A percentile compares a stretch with the other conserved stretches of the same genome.
These are phyloP conservation scores for Alternaria dauci DNA, from an alignment of 2,329 filamentous ascomycete species.

Conservation along the genomic window DNA sequence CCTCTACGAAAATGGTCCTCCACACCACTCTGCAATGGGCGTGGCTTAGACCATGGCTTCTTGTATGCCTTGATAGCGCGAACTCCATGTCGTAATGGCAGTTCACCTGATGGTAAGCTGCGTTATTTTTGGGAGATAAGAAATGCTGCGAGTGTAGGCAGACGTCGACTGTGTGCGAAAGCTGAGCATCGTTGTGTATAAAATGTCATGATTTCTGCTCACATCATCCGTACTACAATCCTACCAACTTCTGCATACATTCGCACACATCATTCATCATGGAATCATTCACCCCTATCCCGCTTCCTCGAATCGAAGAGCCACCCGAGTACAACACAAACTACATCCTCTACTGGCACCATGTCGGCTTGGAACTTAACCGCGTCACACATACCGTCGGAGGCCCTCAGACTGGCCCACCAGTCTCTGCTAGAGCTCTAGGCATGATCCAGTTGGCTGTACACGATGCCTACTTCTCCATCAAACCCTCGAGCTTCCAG, in stretches of 20 bases:
- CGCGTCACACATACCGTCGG: conserved; percentile 20
- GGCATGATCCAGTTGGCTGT: conserved; percentile 37
- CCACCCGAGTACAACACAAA: conserved; percentile 19
- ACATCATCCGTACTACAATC: background rate
- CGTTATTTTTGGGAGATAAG: background rate
- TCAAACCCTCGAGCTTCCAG: conserved; percentile 20
- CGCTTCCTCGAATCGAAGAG: conserved; percentile 21
- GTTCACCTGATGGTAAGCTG: conserved; percentile 5
- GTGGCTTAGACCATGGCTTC: conserved; percentile 11
- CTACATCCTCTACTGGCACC: conserved; percentile 27
- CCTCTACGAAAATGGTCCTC: conserved; percentile 7
- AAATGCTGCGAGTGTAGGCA: background rate
- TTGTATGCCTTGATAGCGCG: background rate
- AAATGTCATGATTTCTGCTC: background rate
- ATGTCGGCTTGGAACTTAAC: conserved; percentile 22
- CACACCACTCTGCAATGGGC: conserved; percentile 1
- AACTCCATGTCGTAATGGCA: background rate
- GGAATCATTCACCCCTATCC: conserved; percentile 9
- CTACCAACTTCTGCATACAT: background rate
- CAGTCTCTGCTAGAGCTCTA: conserved; percentile 22
- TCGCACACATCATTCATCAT: background rate
- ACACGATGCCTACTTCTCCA: conserved; percentile 39
- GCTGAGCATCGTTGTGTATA: background rate
- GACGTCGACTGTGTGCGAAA: background rate
- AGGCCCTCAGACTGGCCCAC: conserved; percentile 23